Percentiles rank a stretch among this genome's conserved stretches.
Conservation (phyloP, 2,329 filamentous ascomycete species). For the Aspergillus awamori region DNA sequence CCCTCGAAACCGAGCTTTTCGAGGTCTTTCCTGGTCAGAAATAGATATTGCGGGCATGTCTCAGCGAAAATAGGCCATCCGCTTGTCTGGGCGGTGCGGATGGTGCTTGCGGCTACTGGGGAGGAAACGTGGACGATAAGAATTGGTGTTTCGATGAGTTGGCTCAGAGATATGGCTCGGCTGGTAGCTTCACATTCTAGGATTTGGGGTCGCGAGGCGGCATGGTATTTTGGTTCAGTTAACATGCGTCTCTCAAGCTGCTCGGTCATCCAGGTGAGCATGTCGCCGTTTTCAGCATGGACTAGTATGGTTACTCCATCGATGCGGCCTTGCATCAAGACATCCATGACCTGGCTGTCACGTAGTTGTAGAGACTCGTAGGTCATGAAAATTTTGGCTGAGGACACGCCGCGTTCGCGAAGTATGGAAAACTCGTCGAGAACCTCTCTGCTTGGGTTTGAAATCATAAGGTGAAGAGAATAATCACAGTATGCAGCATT, state of each 20-base stretch:
- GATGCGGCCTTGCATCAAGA: conserved; percentile 44
- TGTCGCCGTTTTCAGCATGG: conserved; percentile 52
- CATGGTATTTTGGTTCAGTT: conserved; percentile 47
- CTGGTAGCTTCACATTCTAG: conserved; percentile 52
- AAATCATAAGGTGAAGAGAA: conserved; percentile 51
- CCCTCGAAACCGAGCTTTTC: conserved; percentile 47
- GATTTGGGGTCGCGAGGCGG: conserved; percentile 44
- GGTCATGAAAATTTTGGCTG: conserved; percentile 53
- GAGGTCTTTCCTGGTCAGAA: conserved; percentile 55
- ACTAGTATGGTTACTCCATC: conserved; percentile 52
- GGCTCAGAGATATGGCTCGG: conserved; percentile 54
- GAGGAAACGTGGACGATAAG: conserved; percentile 59
- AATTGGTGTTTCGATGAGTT: conserved; percentile 55
- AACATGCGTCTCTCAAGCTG: conserved; percentile 39
- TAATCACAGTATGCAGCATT: conserved; percentile 60
- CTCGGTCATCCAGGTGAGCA: conserved; percentile 44
- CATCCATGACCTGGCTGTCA: conserved; percentile 48
- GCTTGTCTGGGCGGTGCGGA: conserved; percentile 54
- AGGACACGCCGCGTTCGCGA: conserved; percentile 44
- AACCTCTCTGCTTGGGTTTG: conserved; percentile 34
- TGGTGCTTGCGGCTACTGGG: conserved; percentile 50
- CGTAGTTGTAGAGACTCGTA: conserved; percentile 47
- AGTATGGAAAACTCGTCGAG: conserved; percentile 46
- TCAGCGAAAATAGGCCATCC: conserved; percentile 59
- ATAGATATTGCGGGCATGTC: conserved; percentile 63